Evolutionary conservation across 768 basidiomycete species (phyloP), one percentile per base, ranked within the genome.

Genomic region (Boletus fagicola): DNA sequence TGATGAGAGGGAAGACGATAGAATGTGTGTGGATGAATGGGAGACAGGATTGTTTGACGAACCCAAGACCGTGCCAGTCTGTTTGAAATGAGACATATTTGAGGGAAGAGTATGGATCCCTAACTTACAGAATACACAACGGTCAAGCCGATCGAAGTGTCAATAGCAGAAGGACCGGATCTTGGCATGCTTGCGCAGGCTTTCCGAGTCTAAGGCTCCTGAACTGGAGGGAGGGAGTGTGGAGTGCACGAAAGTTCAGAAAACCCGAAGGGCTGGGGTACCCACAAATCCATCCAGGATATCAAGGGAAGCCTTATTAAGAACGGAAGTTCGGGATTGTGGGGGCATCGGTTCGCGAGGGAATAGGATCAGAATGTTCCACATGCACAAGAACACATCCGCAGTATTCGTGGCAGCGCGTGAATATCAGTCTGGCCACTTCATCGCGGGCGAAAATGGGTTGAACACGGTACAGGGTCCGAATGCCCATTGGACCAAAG

Each of bases 291-390:
- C 36, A 50, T 51, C 28, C 36, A 38, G 48, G 16, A 44, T 5
- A 13, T 39, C 45, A 24, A 55, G 49, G 0, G 39, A 35, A 7
- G 35, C 46, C 36, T 35, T 65, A 62, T 52, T 49, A 56, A 39
- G 57, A 44, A 42, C 43, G 33, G 61, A 46, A 35, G 20, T 31
- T 31, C 28, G 47, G 10, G 42, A 33, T 22, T 24, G 30, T 56
- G 42, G 33, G 42, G 33, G 42, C 52, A 47, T 56, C 31, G 16
- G 33, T 26, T 51, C 7, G 22, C 47, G 49, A 61, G 58, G 54
- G 57, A 64, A 64, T 44, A 18, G 22, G 31, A 57, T 35, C 46
- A 48, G 40, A 4, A 35, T 35, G 44, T n/a, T 48, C 51, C 63
- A 53, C 51, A 53, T 61, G 56, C n/a, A 40, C 38, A 26, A 31